Evolutionary conservation across 164 flowering plant genomes (phyloP), one percentile per base, ranked within the genome.

Genomic region (Aristolochia contorta): DNA sequence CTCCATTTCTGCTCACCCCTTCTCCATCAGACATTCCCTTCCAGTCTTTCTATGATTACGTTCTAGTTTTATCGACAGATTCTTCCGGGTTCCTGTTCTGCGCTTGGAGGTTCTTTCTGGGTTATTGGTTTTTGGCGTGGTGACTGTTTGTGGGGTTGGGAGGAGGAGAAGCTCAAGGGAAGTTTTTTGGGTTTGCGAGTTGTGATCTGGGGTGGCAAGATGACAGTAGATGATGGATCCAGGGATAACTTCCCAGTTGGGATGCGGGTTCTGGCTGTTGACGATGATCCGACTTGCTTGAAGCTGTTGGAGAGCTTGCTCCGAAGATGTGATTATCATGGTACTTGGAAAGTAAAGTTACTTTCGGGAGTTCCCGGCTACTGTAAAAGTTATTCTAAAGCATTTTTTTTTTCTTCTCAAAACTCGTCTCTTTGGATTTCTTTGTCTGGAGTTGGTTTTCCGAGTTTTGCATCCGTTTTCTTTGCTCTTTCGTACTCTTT

Each of bases 211-310:
- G 56, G 30, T 24, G 57, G 57, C 33, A 58, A 58, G 15, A 58
- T 58, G 60, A 58, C 48, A 5, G 25, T 58, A 21, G 60, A 58
- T 1, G 60, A 58, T 43, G 48, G 13, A 19, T 20, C 48, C 24
- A 59, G 47, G 16, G 57, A 59, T 24, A 56, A 43, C 52, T 70
- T 74, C 30, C 72, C 78, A 0, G 72, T 71, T 13, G 74, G 70
- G 12, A 48, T 75, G 54, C 61, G 71, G 3, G 78, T 71, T 54
- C 55, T 75, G 43, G 72, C 69, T 0, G 63, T 75, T 7, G 78
- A 75, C 12, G 73, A 66, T n/a, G 27, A 63, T 47, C 16, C 10
- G 0, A 62, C 69, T 47, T 75, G 73, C 16, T 59, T 71, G 23
- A 57, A 16, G 16, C 0, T 57, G 16, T 61, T 75, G 32, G 68